Evolutionary conservation across 2,329 filamentous ascomycete genomes (phyloP).

Genomic region (Cladosporium sp.): DNA sequence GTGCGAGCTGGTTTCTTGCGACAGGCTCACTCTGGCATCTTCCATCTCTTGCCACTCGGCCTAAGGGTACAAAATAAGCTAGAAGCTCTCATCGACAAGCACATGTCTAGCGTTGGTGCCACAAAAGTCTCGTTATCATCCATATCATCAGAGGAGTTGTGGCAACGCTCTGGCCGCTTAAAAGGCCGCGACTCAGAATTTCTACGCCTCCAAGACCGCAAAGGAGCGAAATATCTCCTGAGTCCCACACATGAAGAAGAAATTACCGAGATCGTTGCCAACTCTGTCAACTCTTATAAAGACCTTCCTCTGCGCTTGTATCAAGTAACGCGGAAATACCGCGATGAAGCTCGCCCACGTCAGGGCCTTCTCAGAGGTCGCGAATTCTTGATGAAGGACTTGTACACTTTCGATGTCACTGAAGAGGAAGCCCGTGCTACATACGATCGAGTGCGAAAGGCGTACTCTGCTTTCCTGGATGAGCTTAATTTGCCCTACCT

Average conservation of each 20-base stretch:
- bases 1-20: constrained; percentile 44
- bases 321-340: constrained; percentile 89
- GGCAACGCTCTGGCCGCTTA: constrained; percentile 80
- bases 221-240: constrained; percentile 68
- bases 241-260: constrained; percentile 96
- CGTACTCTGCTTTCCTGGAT: constrained; percentile 73
- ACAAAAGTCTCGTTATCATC: constrained; percentile 80
- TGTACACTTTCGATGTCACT: constrained; percentile 87
- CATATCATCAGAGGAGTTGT: constrained; percentile 78
- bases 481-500: constrained; percentile 80
- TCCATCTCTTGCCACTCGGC: constrained; percentile 85
- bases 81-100: constrained; percentile 76
- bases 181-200: constrained; percentile 54
- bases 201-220: constrained; percentile 76
- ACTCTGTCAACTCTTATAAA: constrained; percentile 74
- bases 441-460: constrained; percentile 67
- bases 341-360: constrained; percentile 84
- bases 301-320: constrained; percentile 82
- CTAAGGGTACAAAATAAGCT: constrained; percentile 84
- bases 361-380: constrained; percentile 82
- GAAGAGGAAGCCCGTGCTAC: constrained; percentile 68
- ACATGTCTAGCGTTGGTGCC: constrained; percentile 74
- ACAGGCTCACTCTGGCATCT: constrained; percentile 81
- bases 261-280: constrained; percentile 75
- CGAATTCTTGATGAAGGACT: constrained; percentile 97